Conservation (phyloP, 129 eudicot genomes). For the Kitagawia praeruptora region DNA sequence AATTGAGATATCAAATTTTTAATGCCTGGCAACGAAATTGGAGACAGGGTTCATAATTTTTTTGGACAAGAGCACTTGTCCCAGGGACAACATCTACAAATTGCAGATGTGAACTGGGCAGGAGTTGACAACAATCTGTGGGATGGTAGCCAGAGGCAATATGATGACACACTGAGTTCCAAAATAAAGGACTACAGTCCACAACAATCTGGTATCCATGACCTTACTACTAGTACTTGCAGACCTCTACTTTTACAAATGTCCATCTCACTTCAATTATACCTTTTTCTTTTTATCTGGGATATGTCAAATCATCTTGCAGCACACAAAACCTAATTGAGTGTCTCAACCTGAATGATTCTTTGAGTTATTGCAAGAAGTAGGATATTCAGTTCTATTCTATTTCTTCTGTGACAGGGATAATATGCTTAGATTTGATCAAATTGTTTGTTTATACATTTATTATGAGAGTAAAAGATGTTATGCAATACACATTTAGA, state of each 20-base stretch:
- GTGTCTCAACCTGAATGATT: neutral
- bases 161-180: slow-evolving; percentile 39
- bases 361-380: neutral
- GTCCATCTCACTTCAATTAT: neutral
- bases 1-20: slow-evolving; percentile 34
- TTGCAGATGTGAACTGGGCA: slow-evolving; percentile 64
- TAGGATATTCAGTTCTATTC: neutral
- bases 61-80: slow-evolving; percentile 70
- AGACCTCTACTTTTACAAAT: neutral
- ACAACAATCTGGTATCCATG: slow-evolving; percentile 56
- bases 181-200: slow-evolving; percentile 38
- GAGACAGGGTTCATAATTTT: slow-evolving; percentile 96
- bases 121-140: slow-evolving; percentile 45
- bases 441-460: neutral
- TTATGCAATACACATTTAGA: neutral
- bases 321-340: neutral
- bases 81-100: slow-evolving; percentile 53
- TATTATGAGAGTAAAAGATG: neutral
- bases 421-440: neutral
- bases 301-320: neutral
- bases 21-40: slow-evolving; percentile 97
- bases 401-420: neutral
- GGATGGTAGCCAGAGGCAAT: slow-evolving; percentile 59
- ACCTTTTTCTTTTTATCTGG: neutral
- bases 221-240: neutral